Conservation (phyloP, 257 asterid species). For the Lycium ferocissimum region DNA sequence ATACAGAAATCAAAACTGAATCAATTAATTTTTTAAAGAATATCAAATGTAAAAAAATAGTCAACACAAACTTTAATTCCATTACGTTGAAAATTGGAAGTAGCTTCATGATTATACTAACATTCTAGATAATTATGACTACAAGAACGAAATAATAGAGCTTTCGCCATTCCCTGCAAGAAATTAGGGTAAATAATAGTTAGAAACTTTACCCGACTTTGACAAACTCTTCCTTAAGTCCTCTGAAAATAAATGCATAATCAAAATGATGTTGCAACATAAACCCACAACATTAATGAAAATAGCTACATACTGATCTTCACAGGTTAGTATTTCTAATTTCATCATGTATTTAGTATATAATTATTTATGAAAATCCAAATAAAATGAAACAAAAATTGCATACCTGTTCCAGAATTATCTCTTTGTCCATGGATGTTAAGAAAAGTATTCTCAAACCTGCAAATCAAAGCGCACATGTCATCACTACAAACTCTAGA, state of each 20-base stretch:
- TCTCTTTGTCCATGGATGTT: constrained; percentile 54
- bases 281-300: background rate
- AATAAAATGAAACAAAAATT: background rate
- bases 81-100: too few species aligned
- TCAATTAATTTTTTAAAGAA: too few species aligned
- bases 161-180: too few species aligned
- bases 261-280: too few species aligned
- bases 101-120: too few species aligned
- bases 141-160: too few species aligned
- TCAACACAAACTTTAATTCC: too few species aligned
- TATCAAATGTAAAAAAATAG: too few species aligned
- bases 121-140: too few species aligned
- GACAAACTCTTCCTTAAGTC: constrained; percentile 44
- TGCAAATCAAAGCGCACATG: constrained; percentile 36
- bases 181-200: too few species aligned
- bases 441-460: constrained; percentile 65
- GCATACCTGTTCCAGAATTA: constrained; percentile 64
- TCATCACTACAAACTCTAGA: constrained; percentile 23
- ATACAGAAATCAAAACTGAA: too few species aligned
- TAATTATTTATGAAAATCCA: too few species aligned
- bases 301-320: constrained; percentile 59
- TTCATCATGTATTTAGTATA: background rate
- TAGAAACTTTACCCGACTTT: constrained; percentile 39
- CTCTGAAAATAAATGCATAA: constrained; percentile 37
- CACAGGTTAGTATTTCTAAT: constrained; percentile 61